Percentiles rank a stretch among this genome's conserved stretches.
Evolutionary conservation across 2,329 filamentous ascomycete species (phyloP).

Genomic region (Penicillium sp.): DNA sequence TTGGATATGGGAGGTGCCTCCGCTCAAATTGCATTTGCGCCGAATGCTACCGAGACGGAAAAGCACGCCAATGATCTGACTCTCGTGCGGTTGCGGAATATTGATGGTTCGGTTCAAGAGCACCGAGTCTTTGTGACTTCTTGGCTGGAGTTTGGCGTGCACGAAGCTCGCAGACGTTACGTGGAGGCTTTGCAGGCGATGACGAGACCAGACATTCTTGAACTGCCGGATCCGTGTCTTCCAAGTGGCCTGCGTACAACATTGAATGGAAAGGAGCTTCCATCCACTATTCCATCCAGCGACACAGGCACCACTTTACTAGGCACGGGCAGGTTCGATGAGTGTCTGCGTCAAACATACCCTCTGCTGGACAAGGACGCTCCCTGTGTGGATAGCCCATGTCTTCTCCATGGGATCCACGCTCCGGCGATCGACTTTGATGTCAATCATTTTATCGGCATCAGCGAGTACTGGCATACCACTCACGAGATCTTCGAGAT

Average conservation of each 20-base stretch:
- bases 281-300: slow-evolving; percentile 41
- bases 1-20: slow-evolving; percentile 98
- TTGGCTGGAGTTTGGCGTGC: slow-evolving; percentile 96
- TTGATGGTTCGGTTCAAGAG: slow-evolving; percentile 72
- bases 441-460: slow-evolving; percentile 94
- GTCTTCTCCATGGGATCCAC: slow-evolving; percentile 83
- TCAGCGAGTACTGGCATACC: slow-evolving; percentile 98
- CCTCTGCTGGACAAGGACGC: slow-evolving; percentile 86
- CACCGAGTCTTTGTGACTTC: slow-evolving; percentile 92
- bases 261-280: slow-evolving; percentile 58
- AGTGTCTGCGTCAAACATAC: slow-evolving; percentile 75
- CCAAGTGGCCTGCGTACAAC: slow-evolving; percentile 71
- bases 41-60: slow-evolving; percentile 81
- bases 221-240: slow-evolving; percentile 86
- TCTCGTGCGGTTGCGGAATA: slow-evolving; percentile 72
- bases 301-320: slow-evolving; percentile 54
- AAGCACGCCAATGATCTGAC: slow-evolving; percentile 89
- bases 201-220: slow-evolving; percentile 55
- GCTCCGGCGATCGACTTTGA: slow-evolving; percentile 95
- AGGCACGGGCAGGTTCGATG: slow-evolving; percentile 80
- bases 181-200: slow-evolving; percentile 68
- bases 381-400: slow-evolving; percentile 75
- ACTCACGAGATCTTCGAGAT: slow-evolving; percentile 88
- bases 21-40: slow-evolving; percentile 95
- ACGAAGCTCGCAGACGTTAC: slow-evolving; percentile 81